phyloP scores from a whole-genome alignment of 1,284 basidiomycete species.

The Apiotrichum mycotoxinovorans region DNA sequence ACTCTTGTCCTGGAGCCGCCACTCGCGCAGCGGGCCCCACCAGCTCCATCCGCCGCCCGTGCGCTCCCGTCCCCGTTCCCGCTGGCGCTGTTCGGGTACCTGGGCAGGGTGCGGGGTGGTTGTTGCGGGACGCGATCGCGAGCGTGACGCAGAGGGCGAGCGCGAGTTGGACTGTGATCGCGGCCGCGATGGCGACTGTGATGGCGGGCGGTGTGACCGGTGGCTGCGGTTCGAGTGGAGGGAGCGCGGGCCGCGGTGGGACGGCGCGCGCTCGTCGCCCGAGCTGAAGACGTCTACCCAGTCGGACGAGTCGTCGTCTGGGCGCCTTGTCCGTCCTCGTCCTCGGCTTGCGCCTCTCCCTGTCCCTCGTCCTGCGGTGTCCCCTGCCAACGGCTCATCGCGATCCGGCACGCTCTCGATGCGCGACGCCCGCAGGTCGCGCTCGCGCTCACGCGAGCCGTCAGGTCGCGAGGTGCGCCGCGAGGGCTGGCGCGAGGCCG shows the following conservation, averaged over 20 bases:
- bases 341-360: too few species aligned
- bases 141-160: too few species aligned
- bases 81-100: not conserved
- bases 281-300: not conserved
- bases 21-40: constrained; percentile 48
- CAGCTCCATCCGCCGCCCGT: constrained; percentile 37
- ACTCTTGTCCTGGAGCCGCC: constrained; percentile 37
- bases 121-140: too few species aligned
- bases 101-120: too few species aligned
- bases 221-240: not conserved
- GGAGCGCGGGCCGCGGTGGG: too few species aligned
- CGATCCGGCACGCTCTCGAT: not conserved
- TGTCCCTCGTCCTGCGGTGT: too few species aligned
- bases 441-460: too few species aligned
- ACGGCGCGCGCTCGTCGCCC: not conserved
- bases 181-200: not conserved
- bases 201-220: not conserved
- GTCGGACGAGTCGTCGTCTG: not conserved
- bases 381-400: not conserved
- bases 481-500: not conserved
- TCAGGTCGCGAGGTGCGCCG: too few species aligned
- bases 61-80: not conserved
- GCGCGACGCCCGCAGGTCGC: too few species aligned
- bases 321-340: too few species aligned
- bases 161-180: too few species aligned